Conservation (phyloP, 1,139 yeast genomes). For the Magnusiomyces tetraspermus region DNA sequence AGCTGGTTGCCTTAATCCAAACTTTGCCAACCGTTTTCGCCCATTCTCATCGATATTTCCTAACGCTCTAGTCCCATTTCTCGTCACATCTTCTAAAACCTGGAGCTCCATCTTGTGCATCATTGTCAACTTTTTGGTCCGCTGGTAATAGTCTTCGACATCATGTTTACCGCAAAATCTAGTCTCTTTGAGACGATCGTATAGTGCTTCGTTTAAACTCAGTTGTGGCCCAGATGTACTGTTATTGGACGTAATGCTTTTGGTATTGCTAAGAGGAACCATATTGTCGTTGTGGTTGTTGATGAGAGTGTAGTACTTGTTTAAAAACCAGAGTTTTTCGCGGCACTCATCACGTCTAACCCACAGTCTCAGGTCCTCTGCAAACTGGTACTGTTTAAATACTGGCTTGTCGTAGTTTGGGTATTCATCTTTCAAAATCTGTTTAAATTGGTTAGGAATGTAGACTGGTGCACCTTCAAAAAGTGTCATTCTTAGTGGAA, state of each 20-base stretch:
- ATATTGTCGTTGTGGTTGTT: too few relatives aligned
- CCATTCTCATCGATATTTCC: neutral
- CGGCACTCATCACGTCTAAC: too few relatives aligned
- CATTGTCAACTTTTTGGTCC: neutral
- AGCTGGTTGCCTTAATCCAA: neutral
- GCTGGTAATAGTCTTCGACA: neutral
- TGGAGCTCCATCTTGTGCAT: neutral
- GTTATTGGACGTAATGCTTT: too few relatives aligned
- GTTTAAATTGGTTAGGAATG: slow-evolving; percentile 44
- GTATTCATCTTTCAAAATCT: slow-evolving; percentile 35
- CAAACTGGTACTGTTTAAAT: slow-evolving; percentile 9
- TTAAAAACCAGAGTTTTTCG: too few relatives aligned
- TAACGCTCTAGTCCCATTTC: neutral
- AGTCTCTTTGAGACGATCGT: neutral
- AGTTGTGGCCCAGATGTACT: too few relatives aligned
- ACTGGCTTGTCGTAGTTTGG: slow-evolving; percentile 15
- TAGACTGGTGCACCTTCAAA: slow-evolving; percentile 52
- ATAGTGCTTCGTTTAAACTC: too few relatives aligned
- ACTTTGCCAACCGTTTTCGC: neutral
- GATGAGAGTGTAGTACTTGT: too few relatives aligned
- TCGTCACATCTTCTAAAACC: neutral
- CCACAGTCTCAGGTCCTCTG: neutral
- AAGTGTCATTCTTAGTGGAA: slow-evolving; percentile 45
- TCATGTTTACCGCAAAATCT: neutral
- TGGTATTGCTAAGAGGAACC: too few relatives aligned